phyloP scores from a whole-genome alignment of 768 basidiomycete species.

The Leccinum variicolor region DNA sequence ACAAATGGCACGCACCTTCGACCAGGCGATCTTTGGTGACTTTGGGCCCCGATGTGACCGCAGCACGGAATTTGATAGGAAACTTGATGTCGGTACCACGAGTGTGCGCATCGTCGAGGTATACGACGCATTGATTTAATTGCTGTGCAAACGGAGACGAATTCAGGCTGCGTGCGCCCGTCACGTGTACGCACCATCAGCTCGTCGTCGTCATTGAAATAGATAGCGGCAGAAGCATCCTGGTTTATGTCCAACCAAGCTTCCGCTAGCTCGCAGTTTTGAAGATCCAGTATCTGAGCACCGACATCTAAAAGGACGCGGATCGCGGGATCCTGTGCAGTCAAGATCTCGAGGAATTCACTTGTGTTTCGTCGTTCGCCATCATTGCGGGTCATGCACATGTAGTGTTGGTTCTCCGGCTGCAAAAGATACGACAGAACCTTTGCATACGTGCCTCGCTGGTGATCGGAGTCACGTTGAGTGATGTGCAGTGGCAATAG shows the following conservation, averaged over 20 bases:
- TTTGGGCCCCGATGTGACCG: constrained; percentile 34
- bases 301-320: constrained; percentile 52
- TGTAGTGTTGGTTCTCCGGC: constrained; percentile 15
- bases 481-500: constrained; percentile 31
- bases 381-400: not conserved
- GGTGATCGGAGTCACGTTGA: constrained; percentile 23
- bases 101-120: constrained; percentile 38
- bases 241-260: constrained; percentile 35
- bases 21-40: constrained; percentile 32
- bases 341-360: constrained; percentile 26
- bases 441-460: constrained; percentile 41
- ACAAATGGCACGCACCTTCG: constrained; percentile 5
- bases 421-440: constrained; percentile 27
- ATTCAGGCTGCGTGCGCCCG: constrained; percentile 18
- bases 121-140: constrained; percentile 29
- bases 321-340: constrained; percentile 32
- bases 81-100: constrained; percentile 37
- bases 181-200: constrained; percentile 22
- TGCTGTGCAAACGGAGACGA: constrained; percentile 28
- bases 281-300: constrained; percentile 50
- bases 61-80: constrained; percentile 29
- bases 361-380: not conserved
- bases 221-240: constrained; percentile 20
- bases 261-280: constrained; percentile 38
- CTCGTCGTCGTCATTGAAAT: constrained; percentile 28